A percentile compares a stretch with the other conserved stretches of the same genome.
Conservation (phyloP, 2,329 filamentous ascomycete genomes). For the Chrysoporthe cubensis region DNA sequence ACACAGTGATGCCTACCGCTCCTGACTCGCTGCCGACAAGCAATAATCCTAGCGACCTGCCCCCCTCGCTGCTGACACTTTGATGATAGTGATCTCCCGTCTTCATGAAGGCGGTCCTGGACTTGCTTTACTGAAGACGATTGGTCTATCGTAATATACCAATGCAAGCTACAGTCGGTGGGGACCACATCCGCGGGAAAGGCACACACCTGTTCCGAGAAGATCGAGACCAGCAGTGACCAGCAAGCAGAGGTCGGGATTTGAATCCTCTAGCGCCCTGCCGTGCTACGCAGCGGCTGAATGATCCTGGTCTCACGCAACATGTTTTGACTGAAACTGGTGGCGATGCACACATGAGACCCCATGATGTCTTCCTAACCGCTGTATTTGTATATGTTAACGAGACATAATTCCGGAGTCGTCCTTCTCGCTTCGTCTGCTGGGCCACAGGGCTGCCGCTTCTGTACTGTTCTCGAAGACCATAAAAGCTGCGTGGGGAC, state of each 20-base stretch:
- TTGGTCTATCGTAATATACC: background rate
- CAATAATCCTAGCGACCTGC: too few relatives aligned
- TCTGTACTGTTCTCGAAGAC: background rate
- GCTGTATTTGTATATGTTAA: background rate
- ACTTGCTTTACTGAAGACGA: background rate
- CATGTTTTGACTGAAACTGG: background rate
- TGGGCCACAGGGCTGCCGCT: background rate
- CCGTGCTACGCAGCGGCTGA: slow-evolving; percentile 12
- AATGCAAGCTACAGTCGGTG: background rate
- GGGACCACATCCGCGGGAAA: background rate
- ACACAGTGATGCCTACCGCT: background rate
- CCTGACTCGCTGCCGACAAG: background rate
- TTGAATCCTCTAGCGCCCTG: background rate
- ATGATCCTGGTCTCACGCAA: background rate
- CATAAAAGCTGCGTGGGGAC: background rate
- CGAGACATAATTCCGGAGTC: background rate
- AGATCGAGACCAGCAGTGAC: background rate
- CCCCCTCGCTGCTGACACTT: too few relatives aligned
- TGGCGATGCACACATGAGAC: slow-evolving; percentile 1
- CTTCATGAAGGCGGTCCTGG: background rate
- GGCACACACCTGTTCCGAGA: background rate
- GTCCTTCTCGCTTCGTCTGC: background rate
- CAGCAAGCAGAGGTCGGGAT: background rate
- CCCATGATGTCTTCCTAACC: background rate
- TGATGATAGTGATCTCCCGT: background rate